Conservation (phyloP, 2,329 filamentous ascomycete species). For the Colletotrichum sp. region DNA sequence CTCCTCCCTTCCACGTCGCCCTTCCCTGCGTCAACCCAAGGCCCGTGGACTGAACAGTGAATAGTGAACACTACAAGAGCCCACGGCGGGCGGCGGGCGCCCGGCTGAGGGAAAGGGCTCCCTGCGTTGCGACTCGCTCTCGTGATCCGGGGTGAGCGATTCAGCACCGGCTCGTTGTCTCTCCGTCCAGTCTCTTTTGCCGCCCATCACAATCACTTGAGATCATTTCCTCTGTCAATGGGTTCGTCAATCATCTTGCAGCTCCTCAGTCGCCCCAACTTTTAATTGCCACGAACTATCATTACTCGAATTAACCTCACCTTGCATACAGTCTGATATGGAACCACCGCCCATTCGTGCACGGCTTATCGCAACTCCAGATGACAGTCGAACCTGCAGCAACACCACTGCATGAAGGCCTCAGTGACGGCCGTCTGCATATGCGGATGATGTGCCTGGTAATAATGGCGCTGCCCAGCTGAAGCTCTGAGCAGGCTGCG, state of each 20-base stretch:
- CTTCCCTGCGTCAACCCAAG: not conserved
- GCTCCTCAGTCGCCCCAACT: not conserved
- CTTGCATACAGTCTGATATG: not conserved
- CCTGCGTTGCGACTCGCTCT: not conserved
- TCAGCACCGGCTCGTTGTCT: not conserved
- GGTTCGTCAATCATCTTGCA: not conserved
- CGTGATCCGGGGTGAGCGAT: not conserved
- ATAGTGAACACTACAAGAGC: not conserved
- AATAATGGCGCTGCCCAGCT: not conserved
- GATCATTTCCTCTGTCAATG: not conserved
- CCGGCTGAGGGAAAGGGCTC: not conserved
- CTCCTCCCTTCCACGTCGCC: not conserved
- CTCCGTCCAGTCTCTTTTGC: not conserved
- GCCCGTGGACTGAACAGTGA: not conserved
- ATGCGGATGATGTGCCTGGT: not conserved
- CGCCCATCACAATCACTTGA: not conserved
- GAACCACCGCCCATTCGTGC: not conserved
- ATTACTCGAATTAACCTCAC: not conserved
- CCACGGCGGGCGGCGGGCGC: not conserved
- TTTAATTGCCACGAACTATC: not conserved
- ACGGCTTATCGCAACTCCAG: not conserved
- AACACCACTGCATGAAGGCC: not conserved
- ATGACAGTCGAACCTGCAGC: not conserved
- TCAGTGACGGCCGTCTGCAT: not conserved
- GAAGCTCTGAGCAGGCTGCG: not conserved